Conservation (phyloP, 257 asterid species). For the Solanum habrochaites region DNA sequence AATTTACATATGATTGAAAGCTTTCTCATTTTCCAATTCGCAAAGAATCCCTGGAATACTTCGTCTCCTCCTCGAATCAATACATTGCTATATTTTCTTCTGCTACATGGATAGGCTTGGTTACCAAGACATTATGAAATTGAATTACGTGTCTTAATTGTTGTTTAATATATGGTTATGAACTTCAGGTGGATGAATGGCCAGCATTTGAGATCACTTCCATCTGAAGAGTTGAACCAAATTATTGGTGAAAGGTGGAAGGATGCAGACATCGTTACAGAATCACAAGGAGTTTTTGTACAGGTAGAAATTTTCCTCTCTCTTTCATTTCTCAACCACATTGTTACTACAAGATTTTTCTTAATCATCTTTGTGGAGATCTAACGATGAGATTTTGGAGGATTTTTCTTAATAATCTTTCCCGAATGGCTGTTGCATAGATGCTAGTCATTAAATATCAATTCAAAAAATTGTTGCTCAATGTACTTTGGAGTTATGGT, state of each 20-base stretch:
- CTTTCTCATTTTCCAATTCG: neutral
- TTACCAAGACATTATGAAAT: slow-evolving; percentile 3
- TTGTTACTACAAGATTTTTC: neutral
- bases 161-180: slow-evolving; percentile 3
- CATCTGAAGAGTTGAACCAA: slow-evolving; percentile 37
- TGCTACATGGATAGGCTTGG: neutral
- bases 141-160: slow-evolving; percentile 1
- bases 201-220: slow-evolving; percentile 76
- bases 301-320: slow-evolving; percentile 31
- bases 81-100: neutral
- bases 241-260: slow-evolving; percentile 77
- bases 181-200: slow-evolving; percentile 95
- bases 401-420: neutral
- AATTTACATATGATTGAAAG: neutral
- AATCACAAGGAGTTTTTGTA: slow-evolving; percentile 58
- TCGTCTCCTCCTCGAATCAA: neutral
- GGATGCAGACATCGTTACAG: slow-evolving; percentile 42
- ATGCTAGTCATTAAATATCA: neutral
- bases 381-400: neutral
- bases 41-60: neutral
- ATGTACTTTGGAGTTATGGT: neutral
- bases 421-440: neutral
- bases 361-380: neutral
- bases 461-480: neutral
- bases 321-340: neutral